Base-by-base conservation (phyloP, 2,329 filamentous ascomycete genomes). In the Chrysosporium queenslandicum region DNA sequence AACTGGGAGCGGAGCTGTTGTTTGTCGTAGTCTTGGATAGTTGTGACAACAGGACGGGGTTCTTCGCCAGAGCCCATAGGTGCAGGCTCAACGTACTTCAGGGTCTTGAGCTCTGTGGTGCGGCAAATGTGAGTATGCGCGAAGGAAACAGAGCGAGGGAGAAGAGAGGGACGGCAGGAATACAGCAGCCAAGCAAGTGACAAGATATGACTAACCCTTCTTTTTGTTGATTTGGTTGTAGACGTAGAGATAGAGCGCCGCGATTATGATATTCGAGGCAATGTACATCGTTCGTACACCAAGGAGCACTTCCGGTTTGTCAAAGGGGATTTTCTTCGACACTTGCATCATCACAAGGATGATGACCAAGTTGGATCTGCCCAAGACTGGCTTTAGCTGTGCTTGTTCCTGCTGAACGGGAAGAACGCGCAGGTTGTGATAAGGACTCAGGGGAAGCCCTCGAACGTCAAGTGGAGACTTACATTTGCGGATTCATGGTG, bases 281-380 rank as follows among this genome's bases (percentile, higher is more conserved):
- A 86, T 62, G 70, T 86, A 86, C 58, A 82, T 69, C 36, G 70
- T 77, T 63, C 83, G 82, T 55, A 85, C 79, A 55, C 76, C 71
- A 61, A 79, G 78, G 53, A 86, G 74, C 45, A 85, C 80, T 57
- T 78, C 76, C n/a, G 81, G 88, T 66, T 97, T 85, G 27, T 97
- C 91, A 65, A 97, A 95, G 46, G 90, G 88, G 56, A 98, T 83
- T 73, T 85, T 87, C 81, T 97, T 97, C 63, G 89, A 86, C 56
- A 94, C 86, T 79, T 96, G 91, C 88, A 97, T 96, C 85, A 96
- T 94, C 68, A 87, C 86, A 62, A 95, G 81, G 75, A 94, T 90
- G 83, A 95, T 89, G 76, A 87, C 77, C 70, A 95, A 79, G 79
- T 95, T 95, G 71, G 86, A 87, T 65, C 89, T 94, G 71, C 61